phyloP scores from a whole-genome alignment of 805 yeast genomes.

The Nakazawaea wyomingensis region DNA sequence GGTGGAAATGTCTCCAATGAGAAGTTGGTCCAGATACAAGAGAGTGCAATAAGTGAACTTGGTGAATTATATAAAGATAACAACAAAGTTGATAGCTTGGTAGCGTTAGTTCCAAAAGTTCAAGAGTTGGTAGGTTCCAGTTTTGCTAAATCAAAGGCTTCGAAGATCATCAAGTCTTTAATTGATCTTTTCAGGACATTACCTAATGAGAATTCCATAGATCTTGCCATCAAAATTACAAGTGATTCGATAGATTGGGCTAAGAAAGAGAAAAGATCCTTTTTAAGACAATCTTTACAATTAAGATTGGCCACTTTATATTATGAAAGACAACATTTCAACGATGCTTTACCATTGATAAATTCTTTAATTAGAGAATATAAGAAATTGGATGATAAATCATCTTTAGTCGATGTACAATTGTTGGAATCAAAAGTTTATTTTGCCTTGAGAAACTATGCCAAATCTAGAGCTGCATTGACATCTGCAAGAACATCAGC shows the following conservation, averaged over 20 bases:
- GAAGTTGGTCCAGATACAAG: constrained; percentile 48
- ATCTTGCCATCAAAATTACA: constrained; percentile 67
- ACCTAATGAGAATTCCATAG: constrained; percentile 41
- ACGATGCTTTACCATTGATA: constrained; percentile 68
- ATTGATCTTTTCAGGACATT: constrained; percentile 71
- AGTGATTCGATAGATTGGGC: constrained; percentile 88
- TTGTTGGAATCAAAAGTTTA: constrained; percentile 84
- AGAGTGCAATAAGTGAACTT: constrained; percentile 66
- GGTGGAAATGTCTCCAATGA: constrained; percentile 25
- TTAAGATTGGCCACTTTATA: constrained; percentile 75
- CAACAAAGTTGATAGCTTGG: constrained; percentile 45
- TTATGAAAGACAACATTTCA: constrained; percentile 57
- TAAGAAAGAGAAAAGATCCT: constrained; percentile 71
- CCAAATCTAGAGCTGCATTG: constrained; percentile 87
- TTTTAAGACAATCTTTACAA: constrained; percentile 83
- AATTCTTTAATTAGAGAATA: constrained; percentile 73
- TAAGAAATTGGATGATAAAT: constrained; percentile 91
- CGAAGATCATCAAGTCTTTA: constrained; percentile 78
- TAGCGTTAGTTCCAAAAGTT: constrained; percentile 59
- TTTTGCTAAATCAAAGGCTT: constrained; percentile 91
- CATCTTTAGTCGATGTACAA: constrained; percentile 93
- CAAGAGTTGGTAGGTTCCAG: constrained; percentile 59
- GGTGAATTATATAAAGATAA: constrained; percentile 62
- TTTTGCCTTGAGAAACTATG: constrained; percentile 84
- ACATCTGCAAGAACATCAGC: constrained; percentile 97